Base-by-base conservation (phyloP, 768 basidiomycete genomes). In the Cystofilobasidium ferigula region DNA sequence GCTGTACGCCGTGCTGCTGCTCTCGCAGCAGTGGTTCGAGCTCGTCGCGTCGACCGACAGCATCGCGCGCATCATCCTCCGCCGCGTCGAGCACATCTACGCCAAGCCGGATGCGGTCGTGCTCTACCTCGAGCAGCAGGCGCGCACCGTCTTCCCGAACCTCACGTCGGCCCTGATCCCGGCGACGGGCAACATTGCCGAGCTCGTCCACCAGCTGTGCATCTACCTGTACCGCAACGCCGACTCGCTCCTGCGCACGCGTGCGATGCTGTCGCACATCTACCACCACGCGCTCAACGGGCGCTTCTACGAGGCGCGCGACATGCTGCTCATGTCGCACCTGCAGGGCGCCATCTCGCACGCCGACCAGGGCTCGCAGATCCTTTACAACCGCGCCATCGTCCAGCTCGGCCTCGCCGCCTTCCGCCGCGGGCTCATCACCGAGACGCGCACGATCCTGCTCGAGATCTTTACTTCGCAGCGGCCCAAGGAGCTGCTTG, bases 251-350 rank as follows among this genome's bases (percentile, higher is more conserved):
- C 80, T 97, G 61, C 87, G 94, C 63, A 97, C 95, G 16, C 86
- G 95, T 69, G 94, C 95, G 10, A 94, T 99, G 85, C 85, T 99
- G 61, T 87, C 86, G 73, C 95, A 99, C 75, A 91, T 98, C 74
- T 99, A 92, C 76, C 93, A 97, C 77, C 86, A 92, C 73, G 95
- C 94, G 32, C 82, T 95, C 35, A 90, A 93, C 76, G 95, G 98
- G 72, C 87, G 94, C 73, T 99, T 91, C 79, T 84, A 95, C 79
- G 90, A 89, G 32, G 88, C 95, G 13, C 88, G 95, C 34, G 95
- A 99, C 78, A 93, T 98, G 88, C 79, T 99, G 42, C 80, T 99
- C 68, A 98, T 99, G 95, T 97, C 93, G 6, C 95, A 98, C 76
- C 82, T 99, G 58, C 94, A 98, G 76, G 93, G 97, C 75, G 88